A percentile compares a stretch with the other conserved stretches of the same genome.
Evolutionary conservation across 805 yeast genomes (phyloP).

Genomic region (Kuraishia cidri): DNA sequence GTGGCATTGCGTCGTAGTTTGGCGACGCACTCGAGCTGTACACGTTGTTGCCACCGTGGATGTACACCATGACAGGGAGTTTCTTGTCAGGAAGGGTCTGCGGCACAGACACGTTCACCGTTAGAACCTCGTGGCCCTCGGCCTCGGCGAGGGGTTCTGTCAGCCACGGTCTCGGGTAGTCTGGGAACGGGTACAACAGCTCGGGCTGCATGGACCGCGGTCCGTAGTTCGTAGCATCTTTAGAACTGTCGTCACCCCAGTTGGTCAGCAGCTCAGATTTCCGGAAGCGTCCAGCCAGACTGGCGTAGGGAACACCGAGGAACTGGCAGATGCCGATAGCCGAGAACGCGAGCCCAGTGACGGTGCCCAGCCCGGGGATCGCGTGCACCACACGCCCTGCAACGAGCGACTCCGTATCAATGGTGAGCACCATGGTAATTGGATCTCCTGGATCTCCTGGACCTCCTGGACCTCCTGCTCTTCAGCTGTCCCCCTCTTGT

Average conservation of each 20-base stretch:
- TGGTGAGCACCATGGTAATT: no score
- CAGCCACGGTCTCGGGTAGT: constrained; percentile 5
- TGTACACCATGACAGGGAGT: constrained; percentile 10
- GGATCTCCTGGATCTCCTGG: no score
- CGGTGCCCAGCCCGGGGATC: background rate
- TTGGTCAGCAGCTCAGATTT: background rate
- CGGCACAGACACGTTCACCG: constrained; percentile 4
- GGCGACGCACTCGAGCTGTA: constrained; percentile 5
- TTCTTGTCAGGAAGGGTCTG: constrained; percentile 1
- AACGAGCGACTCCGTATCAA: no score
- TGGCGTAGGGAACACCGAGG: constrained; percentile 1
- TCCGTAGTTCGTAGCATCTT: constrained; percentile 5
- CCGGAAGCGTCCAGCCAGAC: background rate
- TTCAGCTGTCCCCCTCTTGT: no score
- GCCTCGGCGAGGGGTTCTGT: constrained; percentile 2
- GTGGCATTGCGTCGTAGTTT: constrained; percentile 6
- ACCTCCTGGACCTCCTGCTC: no score
- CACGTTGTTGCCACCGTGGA: constrained; percentile 11
- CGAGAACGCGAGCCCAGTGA: background rate
- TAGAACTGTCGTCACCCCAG: background rate
- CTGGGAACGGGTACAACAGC: constrained; percentile 4
- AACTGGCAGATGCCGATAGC: background rate
- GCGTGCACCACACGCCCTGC: no score
- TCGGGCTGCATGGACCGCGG: constrained; percentile 4
- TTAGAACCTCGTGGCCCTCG: constrained; percentile 5